A percentile compares a stretch with the other conserved stretches of the same genome.
These are phyloP conservation scores for Scutellaria galericulata DNA, from an alignment of 257 asterid genomes.

Conservation along the genomic window DNA sequence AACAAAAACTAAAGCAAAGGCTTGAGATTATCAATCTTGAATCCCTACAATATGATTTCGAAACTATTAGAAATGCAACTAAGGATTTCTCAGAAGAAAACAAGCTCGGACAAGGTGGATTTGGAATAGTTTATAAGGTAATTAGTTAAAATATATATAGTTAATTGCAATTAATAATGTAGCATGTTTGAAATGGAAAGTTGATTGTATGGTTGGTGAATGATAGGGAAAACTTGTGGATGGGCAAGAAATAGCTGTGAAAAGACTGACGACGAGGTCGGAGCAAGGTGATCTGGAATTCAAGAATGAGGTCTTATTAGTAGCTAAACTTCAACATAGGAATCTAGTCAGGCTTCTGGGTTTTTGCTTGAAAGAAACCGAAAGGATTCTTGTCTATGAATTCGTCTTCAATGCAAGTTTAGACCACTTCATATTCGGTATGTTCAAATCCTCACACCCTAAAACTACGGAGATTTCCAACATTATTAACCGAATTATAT, in stretches of 20 bases:
- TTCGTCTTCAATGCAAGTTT: constrained; percentile 41
- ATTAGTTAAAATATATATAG: neutral
- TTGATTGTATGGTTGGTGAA: neutral
- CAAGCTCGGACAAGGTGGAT: constrained; percentile 50
- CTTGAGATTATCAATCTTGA: constrained; percentile 28
- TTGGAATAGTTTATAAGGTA: constrained; percentile 50
- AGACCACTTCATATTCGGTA: constrained; percentile 44
- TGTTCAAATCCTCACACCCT: neutral
- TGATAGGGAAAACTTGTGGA: constrained; percentile 36
- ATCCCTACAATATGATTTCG: constrained; percentile 40
- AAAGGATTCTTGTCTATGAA: constrained; percentile 38
- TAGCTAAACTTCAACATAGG: constrained; percentile 44
- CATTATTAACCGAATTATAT: no score
- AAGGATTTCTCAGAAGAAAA: constrained; percentile 35
- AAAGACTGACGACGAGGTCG: constrained; percentile 36
- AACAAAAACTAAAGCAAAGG: neutral
- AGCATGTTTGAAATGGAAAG: no score
- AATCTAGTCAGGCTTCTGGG: constrained; percentile 45
- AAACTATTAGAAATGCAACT: constrained; percentile 41
- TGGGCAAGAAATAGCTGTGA: constrained; percentile 42
- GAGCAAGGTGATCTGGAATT: constrained; percentile 46
- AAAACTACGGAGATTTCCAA: no score
- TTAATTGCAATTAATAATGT: neutral
- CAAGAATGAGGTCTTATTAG: constrained; percentile 43
- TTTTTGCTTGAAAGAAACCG: constrained; percentile 35